phyloP scores from a whole-genome alignment of 163 green algal genomes.

The Scenedesmus sp. region DNA sequence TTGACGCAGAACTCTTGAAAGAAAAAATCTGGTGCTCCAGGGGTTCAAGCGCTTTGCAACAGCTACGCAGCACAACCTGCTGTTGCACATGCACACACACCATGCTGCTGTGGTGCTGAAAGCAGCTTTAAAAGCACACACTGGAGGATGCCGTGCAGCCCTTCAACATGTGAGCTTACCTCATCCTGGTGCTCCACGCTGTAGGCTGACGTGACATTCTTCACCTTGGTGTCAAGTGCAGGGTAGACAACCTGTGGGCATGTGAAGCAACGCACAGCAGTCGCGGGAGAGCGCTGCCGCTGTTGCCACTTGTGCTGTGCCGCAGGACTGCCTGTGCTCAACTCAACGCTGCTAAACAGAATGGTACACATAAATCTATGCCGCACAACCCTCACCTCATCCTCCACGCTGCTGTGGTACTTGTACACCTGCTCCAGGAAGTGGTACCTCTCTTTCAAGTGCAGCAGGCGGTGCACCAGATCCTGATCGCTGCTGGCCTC shows the following conservation, averaged over 20 bases:
- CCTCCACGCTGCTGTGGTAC: conserved; percentile 94
- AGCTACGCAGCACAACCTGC: neutral
- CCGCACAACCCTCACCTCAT: conserved; percentile 80
- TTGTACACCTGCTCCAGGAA: conserved; percentile 94
- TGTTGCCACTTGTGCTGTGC: neutral
- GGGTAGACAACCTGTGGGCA: conserved; percentile 91
- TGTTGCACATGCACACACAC: neutral
- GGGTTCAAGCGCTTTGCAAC: neutral
- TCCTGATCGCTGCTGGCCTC: conserved; percentile 62
- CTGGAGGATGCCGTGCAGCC: too few relatives aligned
- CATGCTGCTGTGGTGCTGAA: neutral
- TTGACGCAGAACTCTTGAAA: too few relatives aligned
- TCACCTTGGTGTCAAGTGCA: conserved; percentile 89
- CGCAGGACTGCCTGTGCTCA: neutral
- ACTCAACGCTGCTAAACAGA: neutral
- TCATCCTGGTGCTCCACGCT: conserved; percentile 95
- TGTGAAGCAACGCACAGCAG: neutral
- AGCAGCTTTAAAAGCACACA: neutral
- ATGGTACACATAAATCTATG: too few relatives aligned
- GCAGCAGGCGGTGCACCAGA: conserved; percentile 47
- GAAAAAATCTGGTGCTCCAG: too few relatives aligned
- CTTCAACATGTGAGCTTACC: conserved; percentile 63
- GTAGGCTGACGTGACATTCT: conserved; percentile 93
- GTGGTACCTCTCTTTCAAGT: conserved; percentile 78
- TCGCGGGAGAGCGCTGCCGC: neutral